These are phyloP conservation scores for Schizosaccharomyces japonicus DNA, from an alignment of 805 yeast species.

Conservation along the genomic window DNA sequence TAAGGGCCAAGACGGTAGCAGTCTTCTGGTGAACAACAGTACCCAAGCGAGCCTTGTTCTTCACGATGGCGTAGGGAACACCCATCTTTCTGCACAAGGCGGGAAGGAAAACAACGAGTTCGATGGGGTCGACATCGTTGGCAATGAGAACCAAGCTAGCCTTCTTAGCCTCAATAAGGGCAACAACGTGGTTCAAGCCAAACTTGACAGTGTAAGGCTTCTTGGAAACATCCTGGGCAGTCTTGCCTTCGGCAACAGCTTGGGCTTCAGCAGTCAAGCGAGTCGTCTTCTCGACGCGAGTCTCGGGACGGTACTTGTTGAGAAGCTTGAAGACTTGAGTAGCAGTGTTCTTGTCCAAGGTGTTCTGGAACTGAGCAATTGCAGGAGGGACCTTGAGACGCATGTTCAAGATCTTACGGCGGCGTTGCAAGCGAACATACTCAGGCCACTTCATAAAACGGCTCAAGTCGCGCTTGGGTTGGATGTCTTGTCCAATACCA, in stretches of 20 bases:
- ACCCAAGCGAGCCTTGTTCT: conserved; percentile 97
- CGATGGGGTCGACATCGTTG: conserved; percentile 97
- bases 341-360: conserved; percentile 97
- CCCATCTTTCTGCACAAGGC: conserved; percentile 99
- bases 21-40: conserved; percentile 94
- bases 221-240: conserved; percentile 85
- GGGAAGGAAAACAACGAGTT: conserved; percentile 88
- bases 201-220: conserved; percentile 93
- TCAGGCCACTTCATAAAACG: conserved; percentile 99
- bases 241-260: conserved; percentile 93
- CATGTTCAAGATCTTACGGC: conserved; percentile 80
- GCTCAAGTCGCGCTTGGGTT: conserved; percentile 82
- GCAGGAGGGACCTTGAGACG: conserved; percentile 99
- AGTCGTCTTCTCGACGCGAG: conserved; percentile 92
- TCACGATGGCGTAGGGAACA: conserved; percentile 93
- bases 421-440: conserved; percentile 95
- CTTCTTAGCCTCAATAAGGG: conserved; percentile 93
- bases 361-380: conserved; percentile 84
- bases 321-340: conserved; percentile 87
- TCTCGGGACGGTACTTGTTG: conserved; percentile 98
- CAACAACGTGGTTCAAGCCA: conserved; percentile 98
- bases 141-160: conserved; percentile 93
- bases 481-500: conserved; percentile 82
- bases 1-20: conserved; percentile 88
- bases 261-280: conserved; percentile 97